phyloP scores from a whole-genome alignment of 2,329 filamentous ascomycete species.

The Cercospora beticola region DNA sequence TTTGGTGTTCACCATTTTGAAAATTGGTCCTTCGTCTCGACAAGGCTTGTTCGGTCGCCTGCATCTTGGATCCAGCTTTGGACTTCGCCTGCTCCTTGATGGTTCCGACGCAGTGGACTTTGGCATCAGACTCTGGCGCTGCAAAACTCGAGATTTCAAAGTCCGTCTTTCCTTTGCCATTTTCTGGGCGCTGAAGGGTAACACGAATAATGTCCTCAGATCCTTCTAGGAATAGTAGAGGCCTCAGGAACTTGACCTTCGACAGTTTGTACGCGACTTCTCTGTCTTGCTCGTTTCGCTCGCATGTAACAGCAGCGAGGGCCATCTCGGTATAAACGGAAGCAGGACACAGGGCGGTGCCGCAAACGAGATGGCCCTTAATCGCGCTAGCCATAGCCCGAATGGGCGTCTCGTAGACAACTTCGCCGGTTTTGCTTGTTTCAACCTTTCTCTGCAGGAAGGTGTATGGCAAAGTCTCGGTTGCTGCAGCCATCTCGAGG shows the following conservation, averaged over 20 bases:
- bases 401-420: slow-evolving; percentile 4
- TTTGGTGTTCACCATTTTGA: slow-evolving; percentile 12
- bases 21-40: background rate
- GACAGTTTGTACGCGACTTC: slow-evolving; percentile 6
- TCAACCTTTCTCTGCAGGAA: background rate
- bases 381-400: slow-evolving; percentile 6
- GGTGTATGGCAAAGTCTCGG: background rate
- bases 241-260: slow-evolving; percentile 6
- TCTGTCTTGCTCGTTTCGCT: background rate
- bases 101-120: slow-evolving; percentile 8
- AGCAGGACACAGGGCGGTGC: slow-evolving; percentile 18
- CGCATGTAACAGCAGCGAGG: slow-evolving; percentile 8
- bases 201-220: slow-evolving; percentile 1
- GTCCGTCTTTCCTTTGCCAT: background rate
- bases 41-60: slow-evolving; percentile 3
- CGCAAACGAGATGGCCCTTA: slow-evolving; percentile 17
- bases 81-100: background rate
- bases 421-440: background rate
- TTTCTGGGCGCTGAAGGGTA: background rate
- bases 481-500: background rate
- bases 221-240: slow-evolving; percentile 1
- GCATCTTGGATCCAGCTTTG: background rate
- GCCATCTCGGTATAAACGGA: slow-evolving; percentile 22
- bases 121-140: background rate
- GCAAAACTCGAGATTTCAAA: slow-evolving; percentile 5